Conservation (phyloP, 2,329 filamentous ascomycete species). For the Colletotrichum aenigma region DNA sequence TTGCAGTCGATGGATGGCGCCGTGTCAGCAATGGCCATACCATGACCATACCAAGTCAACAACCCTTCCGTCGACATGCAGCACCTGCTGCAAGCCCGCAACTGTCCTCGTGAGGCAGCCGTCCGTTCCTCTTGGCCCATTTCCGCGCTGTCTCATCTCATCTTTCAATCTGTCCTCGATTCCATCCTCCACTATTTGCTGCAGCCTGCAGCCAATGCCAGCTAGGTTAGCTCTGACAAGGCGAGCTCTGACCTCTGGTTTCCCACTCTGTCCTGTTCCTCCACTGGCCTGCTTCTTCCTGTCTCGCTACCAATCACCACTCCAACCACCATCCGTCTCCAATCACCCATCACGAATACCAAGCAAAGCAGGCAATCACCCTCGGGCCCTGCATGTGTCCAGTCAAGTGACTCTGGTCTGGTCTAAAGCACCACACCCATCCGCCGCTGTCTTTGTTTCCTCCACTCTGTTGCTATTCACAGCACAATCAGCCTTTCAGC, state of each 20-base stretch:
- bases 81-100: neutral
- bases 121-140: conserved; percentile 3
- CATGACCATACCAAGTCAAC: neutral
- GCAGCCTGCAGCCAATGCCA: neutral
- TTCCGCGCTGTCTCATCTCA: conserved; percentile 12
- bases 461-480: conserved; percentile 1
- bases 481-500: neutral
- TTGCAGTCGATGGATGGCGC: neutral
- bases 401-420: neutral
- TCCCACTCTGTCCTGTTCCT: neutral
- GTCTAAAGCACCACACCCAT: neutral
- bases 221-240: neutral
- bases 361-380: neutral
- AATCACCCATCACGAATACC: neutral
- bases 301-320: neutral
- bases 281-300: neutral
- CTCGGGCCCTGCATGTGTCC: neutral
- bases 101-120: conserved; percentile 13
- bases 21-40: neutral
- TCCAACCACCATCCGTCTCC: neutral
- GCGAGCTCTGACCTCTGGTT: neutral
- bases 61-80: neutral
- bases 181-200: neutral
- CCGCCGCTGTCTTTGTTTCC: neutral
- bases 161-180: neutral